Percentiles rank a stretch among this genome's conserved stretches.
Conservation (phyloP, 768 basidiomycete species). For the Pleurotus platypus region DNA sequence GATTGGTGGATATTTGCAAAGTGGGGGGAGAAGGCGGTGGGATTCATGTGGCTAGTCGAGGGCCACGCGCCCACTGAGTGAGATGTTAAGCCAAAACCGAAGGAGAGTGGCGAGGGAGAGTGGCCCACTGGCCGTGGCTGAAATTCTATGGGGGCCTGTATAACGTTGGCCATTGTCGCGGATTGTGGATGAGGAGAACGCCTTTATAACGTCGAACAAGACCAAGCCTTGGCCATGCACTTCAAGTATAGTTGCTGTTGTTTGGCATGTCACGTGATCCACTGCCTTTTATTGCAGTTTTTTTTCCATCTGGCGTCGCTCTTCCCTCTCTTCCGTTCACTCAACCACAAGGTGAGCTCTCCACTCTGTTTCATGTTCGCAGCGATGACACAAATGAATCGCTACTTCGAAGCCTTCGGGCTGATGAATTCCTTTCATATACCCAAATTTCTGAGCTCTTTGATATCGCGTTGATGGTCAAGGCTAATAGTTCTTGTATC, state of each 20-base stretch:
- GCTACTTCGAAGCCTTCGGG: conserved; percentile 78
- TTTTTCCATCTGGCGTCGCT: neutral
- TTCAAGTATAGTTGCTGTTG: conserved; percentile 7
- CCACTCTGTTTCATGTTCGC: conserved; percentile 14
- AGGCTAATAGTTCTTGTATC: neutral
- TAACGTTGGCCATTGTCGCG: conserved; percentile 65
- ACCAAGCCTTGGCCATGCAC: conserved; percentile 6
- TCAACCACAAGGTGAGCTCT: neutral
- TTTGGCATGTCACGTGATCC: conserved; percentile 2
- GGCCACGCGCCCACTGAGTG: conserved; percentile 48
- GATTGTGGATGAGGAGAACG: conserved; percentile 15
- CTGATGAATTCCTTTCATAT: conserved; percentile 69
- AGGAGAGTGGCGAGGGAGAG: conserved; percentile 63
- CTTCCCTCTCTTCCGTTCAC: too few species aligned
- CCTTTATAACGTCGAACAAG: neutral
- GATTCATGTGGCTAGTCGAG: conserved; percentile 37
- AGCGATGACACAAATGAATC: conserved; percentile 77
- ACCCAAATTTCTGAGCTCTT: conserved; percentile 89
- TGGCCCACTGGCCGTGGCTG: conserved; percentile 55
- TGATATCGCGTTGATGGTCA: conserved; percentile 10
- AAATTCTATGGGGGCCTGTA: conserved; percentile 64
- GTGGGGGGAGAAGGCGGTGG: conserved; percentile 52
- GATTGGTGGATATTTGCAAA: conserved; percentile 47
- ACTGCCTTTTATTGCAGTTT: conserved; percentile 15
- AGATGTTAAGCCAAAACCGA: conserved; percentile 64